phyloP scores from a whole-genome alignment of 208 protist genomes.

The Leishmania braziliensis region DNA sequence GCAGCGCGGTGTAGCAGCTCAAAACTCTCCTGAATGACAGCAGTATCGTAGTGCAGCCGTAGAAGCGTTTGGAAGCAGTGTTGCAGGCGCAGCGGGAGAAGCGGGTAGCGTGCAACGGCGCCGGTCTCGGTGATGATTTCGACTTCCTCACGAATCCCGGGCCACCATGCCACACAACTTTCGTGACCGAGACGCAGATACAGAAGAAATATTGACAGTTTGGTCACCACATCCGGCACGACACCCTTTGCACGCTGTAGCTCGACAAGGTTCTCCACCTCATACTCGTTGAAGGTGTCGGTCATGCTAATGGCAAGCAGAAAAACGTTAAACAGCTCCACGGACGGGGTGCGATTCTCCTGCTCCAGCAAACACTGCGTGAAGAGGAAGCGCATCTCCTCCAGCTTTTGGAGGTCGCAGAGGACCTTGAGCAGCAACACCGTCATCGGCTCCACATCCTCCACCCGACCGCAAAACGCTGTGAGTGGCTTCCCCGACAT shows the following conservation, averaged over 20 bases:
- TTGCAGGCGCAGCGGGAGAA: constrained; percentile 70
- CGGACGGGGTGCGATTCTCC: constrained; percentile 42
- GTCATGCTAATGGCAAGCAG: constrained; percentile 85
- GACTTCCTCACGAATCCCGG: constrained; percentile 60
- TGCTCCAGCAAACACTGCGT: constrained; percentile 81
- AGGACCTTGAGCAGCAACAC: constrained; percentile 86
- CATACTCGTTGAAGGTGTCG: constrained; percentile 86
- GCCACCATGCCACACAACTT: constrained; percentile 58
- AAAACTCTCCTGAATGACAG: constrained; percentile 71
- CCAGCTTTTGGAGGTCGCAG: constrained; percentile 80
- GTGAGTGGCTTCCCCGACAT: constrained; percentile 53
- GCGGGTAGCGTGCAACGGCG: constrained; percentile 42
- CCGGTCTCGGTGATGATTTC: constrained; percentile 29
- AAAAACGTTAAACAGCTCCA: constrained; percentile 89
- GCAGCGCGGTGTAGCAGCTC: constrained; percentile 45
- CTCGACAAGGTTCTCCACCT: constrained; percentile 86
- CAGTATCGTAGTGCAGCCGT: constrained; percentile 70
- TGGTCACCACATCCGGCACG: constrained; percentile 71
- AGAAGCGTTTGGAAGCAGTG: constrained; percentile 86
- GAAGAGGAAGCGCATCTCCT: constrained; percentile 92
- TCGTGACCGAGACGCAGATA: constrained; percentile 81
- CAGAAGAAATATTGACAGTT: constrained; percentile 83
- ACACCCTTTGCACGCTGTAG: constrained; percentile 59
- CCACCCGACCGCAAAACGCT: constrained; percentile 58
- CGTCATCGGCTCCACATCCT: constrained; percentile 76